Base-by-base conservation (phyloP, 169 alveolate genomes). In the Amoebophrya sp. region DNA sequence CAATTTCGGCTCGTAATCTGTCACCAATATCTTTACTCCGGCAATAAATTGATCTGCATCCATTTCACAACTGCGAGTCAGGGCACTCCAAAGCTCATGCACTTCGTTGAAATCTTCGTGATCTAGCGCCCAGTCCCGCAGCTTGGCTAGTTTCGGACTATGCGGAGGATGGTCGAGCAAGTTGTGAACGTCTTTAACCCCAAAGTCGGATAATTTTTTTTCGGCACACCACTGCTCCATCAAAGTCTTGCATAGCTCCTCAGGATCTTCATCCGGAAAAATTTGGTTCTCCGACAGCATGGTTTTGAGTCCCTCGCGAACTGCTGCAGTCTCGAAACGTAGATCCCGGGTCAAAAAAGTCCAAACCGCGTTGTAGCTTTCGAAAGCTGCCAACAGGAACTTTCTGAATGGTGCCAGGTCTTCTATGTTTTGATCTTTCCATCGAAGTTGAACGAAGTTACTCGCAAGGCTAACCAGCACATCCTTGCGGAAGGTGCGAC, bases 31-130 rank as follows among this genome's bases (percentile, higher is more conserved):
- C 23, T 40, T 40, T 3, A 40, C 39, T 0, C 66, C 66, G 32
- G 39, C 77, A 3, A 40, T 7, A 77, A 89, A 89, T 38, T 89
- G 66, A 23, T 40, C 77, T 23, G 23, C 32, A 39, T 41, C 41
- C 40, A 89, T 41, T 77, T 89, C 91, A 39, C 35, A 40, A 18
- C 77, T 53, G 35, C 41, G 38, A 3, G 40, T 39, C 7, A 89
- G 53, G 39, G 25, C 91, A 7, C 40, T 10, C 91, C 91, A 89
- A 18, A 89, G 77, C 14, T 25, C 38, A 40, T 89, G 38, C 77
- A 40, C 77, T 35, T 89, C 90, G 32, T 66, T 66, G 83, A 66
- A 66, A 25, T 66, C 83, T n/a, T 66, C 83, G 35, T 66, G 83
- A 25, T 66, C 83, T 25, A 66, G 35, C 83, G 83, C 83, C 83